These are phyloP conservation scores for Mycena polygramma DNA, from an alignment of 768 basidiomycete species.

Conservation along the genomic window DNA sequence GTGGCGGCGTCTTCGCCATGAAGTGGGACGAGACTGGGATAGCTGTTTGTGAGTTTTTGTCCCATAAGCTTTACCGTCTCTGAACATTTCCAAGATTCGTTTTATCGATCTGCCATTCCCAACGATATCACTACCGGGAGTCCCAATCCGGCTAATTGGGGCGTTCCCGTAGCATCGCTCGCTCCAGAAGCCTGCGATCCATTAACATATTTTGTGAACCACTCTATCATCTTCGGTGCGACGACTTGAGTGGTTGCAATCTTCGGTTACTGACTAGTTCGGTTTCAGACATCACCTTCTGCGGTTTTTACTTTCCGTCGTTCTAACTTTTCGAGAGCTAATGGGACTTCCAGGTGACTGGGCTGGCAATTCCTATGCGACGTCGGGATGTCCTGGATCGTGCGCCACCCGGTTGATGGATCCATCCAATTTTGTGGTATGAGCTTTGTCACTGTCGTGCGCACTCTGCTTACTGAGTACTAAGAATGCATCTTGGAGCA, in stretches of 20 bases:
- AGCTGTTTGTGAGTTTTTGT: constrained; percentile 72
- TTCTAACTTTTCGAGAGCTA: not conserved
- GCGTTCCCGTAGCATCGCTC: constrained; percentile 73
- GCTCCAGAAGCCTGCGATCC: constrained; percentile 69
- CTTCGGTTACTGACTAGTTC: constrained; percentile 5
- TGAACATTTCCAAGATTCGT: constrained; percentile 69
- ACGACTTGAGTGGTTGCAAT: constrained; percentile 36
- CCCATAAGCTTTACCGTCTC: constrained; percentile 19
- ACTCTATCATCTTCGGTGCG: constrained; percentile 83
- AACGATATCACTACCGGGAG: constrained; percentile 70
- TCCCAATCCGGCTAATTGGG: constrained; percentile 80
- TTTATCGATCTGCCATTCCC: constrained; percentile 84
- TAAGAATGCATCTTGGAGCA: constrained; percentile 86
- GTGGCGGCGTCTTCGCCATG: constrained; percentile 91
- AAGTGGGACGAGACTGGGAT: constrained; percentile 88
- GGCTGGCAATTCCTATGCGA: constrained; percentile 86
- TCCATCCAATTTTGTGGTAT: constrained; percentile 79
- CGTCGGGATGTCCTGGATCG: constrained; percentile 81
- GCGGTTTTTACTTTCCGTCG: constrained; percentile 59
- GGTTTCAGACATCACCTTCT: constrained; percentile 81
- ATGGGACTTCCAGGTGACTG: constrained; percentile 69
- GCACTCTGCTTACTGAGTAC: constrained; percentile 19
- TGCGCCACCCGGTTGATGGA: constrained; percentile 74
- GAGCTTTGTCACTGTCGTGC: constrained; percentile 39
- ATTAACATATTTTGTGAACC: constrained; percentile 70